phyloP scores from a whole-genome alignment of 441 rosid species.

The Syzygium malaccense region DNA sequence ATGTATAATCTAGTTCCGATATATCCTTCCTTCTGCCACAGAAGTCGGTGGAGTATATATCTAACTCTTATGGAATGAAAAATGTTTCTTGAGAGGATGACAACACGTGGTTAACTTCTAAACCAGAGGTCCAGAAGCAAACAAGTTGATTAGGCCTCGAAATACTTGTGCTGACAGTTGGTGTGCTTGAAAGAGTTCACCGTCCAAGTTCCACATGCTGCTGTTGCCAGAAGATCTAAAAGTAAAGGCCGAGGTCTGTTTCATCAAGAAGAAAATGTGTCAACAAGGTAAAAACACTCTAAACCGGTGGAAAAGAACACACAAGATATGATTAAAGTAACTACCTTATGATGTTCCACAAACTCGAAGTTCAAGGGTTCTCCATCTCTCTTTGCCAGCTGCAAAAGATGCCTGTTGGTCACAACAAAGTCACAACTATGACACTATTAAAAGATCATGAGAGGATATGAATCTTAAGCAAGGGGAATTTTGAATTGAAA shows the following conservation, averaged over 20 bases:
- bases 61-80: background rate
- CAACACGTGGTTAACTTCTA: constrained; percentile 6
- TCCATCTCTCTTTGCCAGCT: constrained; percentile 80
- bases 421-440: background rate
- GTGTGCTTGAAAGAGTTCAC: constrained; percentile 85
- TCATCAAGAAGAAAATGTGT: background rate
- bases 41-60: background rate
- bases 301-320: background rate
- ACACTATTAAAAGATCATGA: background rate
- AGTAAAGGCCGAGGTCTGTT: constrained; percentile 77
- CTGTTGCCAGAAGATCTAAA: constrained; percentile 73
- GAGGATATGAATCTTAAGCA: background rate
- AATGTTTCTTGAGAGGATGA: background rate
- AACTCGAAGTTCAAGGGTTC: constrained; percentile 73
- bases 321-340: background rate
- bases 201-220: constrained; percentile 92
- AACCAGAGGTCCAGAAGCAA: constrained; percentile 89
- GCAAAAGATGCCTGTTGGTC: constrained; percentile 72
- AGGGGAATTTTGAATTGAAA: background rate
- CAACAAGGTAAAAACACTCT: background rate
- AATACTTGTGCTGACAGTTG: constrained; percentile 88
- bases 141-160: constrained; percentile 70
- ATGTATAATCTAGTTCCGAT: background rate
- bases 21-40: background rate
- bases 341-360: constrained; percentile 86